Evolutionary conservation across 2,329 filamentous ascomycete genomes (phyloP), one percentile per base, ranked within the genome.

Genomic region (Tricladium varicosporioides): DNA sequence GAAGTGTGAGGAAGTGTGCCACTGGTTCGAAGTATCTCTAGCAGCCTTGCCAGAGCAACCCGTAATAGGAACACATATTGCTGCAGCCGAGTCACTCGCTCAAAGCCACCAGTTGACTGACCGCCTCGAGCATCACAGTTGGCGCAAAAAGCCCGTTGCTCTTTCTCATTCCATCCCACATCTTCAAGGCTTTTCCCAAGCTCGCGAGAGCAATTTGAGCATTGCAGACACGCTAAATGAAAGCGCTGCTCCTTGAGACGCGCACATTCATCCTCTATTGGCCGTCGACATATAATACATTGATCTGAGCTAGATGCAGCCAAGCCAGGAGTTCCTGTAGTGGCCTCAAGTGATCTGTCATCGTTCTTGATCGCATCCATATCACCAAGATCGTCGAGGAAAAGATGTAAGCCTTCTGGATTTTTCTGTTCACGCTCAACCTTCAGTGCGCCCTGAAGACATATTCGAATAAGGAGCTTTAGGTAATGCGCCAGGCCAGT

Each of bases 401-500:
- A 97, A 53, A 83, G 80, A 67, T 91, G 87, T 19, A 99, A 77
- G 10, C 91, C 91, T 62, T 89, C 86, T 1, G 88, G 79, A 27
- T 82, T 87, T 52, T 82, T 80, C 49, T 86, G 87, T 67, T 97
- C 93, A 56, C 91, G 87, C 73, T 99, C 94, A 42, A 97, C 82
- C 68, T 92, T 93, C 48, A 99, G 78, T 5, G 94, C 88, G 32
- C 93, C 94, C 71, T 97, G 95, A 27, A 99, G 81, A 70, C 94
- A 97, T 66, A 99, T 99, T 50, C 94, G 86, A 67, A 99, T 99
- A 58, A 99, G 83, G 33, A 99, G 87, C 74, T 99, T 99, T 53
- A 99, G 84, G 70, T 99, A 99, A 73, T 99, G 94, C 15, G 94
- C 94, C 51, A 99, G 81, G 36, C 94, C 93, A 42, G 94, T 99